These are phyloP conservation scores for Chlorella sp. DNA, from an alignment of 139 green algal genomes.

Conservation along the genomic window DNA sequence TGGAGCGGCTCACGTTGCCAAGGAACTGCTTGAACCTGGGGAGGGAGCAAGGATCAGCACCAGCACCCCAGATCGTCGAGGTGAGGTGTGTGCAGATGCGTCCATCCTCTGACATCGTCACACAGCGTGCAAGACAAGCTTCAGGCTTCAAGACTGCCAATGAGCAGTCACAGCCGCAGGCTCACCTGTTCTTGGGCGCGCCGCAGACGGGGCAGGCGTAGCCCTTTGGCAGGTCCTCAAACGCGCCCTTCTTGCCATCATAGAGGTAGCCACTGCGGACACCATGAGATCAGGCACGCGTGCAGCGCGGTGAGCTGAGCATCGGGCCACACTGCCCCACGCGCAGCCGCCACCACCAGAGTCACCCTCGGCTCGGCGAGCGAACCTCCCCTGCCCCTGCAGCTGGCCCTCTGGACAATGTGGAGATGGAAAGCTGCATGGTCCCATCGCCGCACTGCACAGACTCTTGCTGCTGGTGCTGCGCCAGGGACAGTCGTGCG, in stretches of 20 bases:
- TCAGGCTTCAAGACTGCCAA: background rate
- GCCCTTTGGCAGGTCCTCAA: background rate
- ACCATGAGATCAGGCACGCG: no score
- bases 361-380: background rate
- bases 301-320: background rate
- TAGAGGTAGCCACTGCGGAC: constrained; percentile 12
- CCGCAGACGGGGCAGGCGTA: constrained; percentile 14
- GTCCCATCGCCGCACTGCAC: no score
- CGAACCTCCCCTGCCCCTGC: no score
- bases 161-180: background rate
- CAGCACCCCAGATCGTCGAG: background rate
- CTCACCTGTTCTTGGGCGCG: constrained; percentile 4
- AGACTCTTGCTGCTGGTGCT: background rate
- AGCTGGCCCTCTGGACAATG: no score
- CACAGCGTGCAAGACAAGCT: background rate
- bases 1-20: constrained; percentile 1
- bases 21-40: constrained; percentile 7
- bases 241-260: constrained; percentile 1
- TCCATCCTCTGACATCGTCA: background rate
- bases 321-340: background rate
- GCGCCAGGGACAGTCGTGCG: background rate
- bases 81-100: background rate
- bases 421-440: no score
- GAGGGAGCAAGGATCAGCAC: constrained; percentile 2
- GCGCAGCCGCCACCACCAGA: background rate